These are phyloP conservation scores for Hypoxylon perforatum DNA, from an alignment of 495 filamentous ascomycete genomes.

Conservation along the genomic window DNA sequence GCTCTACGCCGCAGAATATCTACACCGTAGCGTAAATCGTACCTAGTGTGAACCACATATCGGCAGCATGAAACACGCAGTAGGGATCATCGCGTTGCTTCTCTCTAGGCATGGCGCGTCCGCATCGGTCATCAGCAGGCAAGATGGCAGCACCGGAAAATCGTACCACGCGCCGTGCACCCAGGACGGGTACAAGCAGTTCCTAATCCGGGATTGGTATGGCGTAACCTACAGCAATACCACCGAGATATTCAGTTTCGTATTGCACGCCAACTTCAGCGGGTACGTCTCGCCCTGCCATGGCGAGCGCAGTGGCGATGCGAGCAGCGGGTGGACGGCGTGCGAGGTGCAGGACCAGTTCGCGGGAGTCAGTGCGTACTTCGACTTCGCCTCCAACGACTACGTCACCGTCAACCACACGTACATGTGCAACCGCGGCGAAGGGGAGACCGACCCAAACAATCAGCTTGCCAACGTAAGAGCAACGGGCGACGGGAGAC, in stretches of 20 bases:
- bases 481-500: conserved; percentile 14
- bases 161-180: conserved; percentile 8
- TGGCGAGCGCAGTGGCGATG: conserved; percentile 14
- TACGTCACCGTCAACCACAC: conserved; percentile 21
- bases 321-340: conserved; percentile 19
- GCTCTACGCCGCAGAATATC: too few relatives aligned
- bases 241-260: conserved; percentile 26
- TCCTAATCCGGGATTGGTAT: conserved; percentile 29
- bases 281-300: conserved; percentile 16
- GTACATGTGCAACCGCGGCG: conserved; percentile 24
- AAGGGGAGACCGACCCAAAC: conserved; percentile 8
- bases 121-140: not conserved
- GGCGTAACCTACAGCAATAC: conserved; percentile 11
- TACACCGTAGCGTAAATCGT: too few relatives aligned
- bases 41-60: too few relatives aligned
- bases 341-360: conserved; percentile 5
- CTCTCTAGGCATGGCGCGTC: not conserved
- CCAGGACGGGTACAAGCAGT: conserved; percentile 12
- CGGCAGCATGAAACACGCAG: conserved; percentile 1
- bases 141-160: not conserved
- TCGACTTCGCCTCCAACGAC: conserved; percentile 34
- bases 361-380: not conserved
- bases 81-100: conserved; percentile 5
- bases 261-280: conserved; percentile 19
- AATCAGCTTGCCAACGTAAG: conserved; percentile 3